Base-by-base conservation (phyloP, 805 yeast genomes). In the Schwanniomyces yamadae region DNA sequence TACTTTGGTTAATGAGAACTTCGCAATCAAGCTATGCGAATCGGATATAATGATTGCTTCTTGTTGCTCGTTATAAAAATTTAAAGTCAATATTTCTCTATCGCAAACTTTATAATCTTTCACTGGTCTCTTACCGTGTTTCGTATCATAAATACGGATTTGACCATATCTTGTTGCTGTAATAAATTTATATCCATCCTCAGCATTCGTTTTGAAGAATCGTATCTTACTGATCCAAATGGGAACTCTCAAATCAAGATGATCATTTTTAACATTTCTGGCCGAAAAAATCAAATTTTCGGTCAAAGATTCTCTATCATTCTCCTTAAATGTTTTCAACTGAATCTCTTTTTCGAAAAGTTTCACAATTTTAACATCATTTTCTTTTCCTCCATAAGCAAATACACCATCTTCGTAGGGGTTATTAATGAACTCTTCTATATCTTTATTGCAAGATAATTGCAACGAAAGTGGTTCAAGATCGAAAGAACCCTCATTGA, bases 381-480 rank as follows among this genome's bases (percentile, higher is more conserved):
- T 79, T 48, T 89, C 95, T 52, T 86, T 78, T 19, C 98, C 99
- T 23, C 97, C 97, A 50, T 68, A 77, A 1, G 93, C 95, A 58
- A 84, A 78, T 2, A 80, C 56, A 15, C 77, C 75, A 6, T 57
- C 55, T 14, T 66, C 69, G 11, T 56, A 50, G 3, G 80, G 81
- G 48, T 78, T 78, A 21, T 61, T 55, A 9, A 59, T 55, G 51
- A 74, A 75, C 23, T 78, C 57, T 38, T 69, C 61, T 26, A 82
- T 55, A 5, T 80, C 77, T 3, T 72, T 78, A 26, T 59, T 62
- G 22, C 47, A 41, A 11, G 57, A 53, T 6, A 80, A 46, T 17
- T 56, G 44, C 14, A 66, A 36, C 17, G 39, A 33, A 4, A 57
- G 35, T 4, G 73, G 74, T 7, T 52, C 54, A 18, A 50, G 28